phyloP scores from a whole-genome alignment of 257 asterid genomes.

The Nicotiana otophora region DNA sequence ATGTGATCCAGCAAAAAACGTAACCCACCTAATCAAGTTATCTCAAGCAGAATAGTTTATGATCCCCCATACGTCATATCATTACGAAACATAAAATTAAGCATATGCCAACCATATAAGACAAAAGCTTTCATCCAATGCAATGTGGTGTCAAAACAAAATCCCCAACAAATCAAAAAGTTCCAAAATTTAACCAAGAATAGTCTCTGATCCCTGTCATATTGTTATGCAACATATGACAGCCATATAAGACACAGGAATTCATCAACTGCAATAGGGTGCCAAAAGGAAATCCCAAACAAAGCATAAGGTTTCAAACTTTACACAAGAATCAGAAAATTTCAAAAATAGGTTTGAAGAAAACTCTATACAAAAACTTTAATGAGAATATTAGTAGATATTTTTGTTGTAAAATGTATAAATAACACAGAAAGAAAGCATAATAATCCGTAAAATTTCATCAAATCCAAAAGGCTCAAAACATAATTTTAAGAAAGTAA shows the following conservation, averaged over 20 bases:
- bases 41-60: too few relatives aligned
- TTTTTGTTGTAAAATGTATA: not conserved
- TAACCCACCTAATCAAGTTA: too few relatives aligned
- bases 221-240: not conserved
- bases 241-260: not conserved
- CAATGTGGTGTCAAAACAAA: too few relatives aligned
- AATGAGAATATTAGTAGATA: not conserved
- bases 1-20: too few relatives aligned
- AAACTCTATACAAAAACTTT: not conserved
- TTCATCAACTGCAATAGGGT: not conserved
- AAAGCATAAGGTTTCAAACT: constrained; percentile 29
- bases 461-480: too few relatives aligned
- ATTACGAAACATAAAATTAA: too few relatives aligned
- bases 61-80: too few relatives aligned
- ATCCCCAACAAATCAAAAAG: too few relatives aligned
- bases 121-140: too few relatives aligned
- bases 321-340: not conserved
- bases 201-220: too few relatives aligned
- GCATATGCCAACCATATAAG: too few relatives aligned
- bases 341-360: not conserved
- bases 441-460: not conserved
- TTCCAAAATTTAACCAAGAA: not conserved
- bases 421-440: not conserved
- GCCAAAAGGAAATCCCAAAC: not conserved
- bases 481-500: constrained; percentile 31